phyloP scores from a whole-genome alignment of 1,284 basidiomycete genomes.

The Cutaneotrichosporon curvatum region DNA sequence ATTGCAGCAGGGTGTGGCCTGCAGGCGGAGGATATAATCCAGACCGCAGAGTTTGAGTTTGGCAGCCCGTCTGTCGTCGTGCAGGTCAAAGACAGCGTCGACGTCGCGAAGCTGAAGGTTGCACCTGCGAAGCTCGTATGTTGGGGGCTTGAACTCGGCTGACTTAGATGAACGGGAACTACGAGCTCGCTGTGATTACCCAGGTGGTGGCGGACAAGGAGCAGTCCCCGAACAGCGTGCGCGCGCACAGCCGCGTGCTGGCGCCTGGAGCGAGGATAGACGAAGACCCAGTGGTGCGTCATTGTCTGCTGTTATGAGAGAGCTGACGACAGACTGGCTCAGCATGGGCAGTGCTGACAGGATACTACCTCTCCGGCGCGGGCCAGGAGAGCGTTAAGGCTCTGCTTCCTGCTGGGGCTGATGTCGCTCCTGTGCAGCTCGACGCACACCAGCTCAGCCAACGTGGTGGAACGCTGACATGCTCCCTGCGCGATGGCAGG shows the following conservation, averaged over 20 bases:
- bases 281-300: constrained; percentile 31
- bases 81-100: constrained; percentile 9
- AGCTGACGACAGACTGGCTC: constrained; percentile 26
- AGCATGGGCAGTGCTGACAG: constrained; percentile 28
- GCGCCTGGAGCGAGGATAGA: constrained; percentile 27
- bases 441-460: constrained; percentile 10
- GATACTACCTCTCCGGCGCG: constrained; percentile 24
- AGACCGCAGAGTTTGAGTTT: constrained; percentile 14
- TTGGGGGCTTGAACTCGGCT: no score
- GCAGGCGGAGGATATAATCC: constrained; percentile 4
- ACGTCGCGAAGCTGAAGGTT: constrained; percentile 18
- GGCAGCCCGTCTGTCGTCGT: constrained; percentile 3
- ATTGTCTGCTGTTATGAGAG: background rate
- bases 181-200: constrained; percentile 17
- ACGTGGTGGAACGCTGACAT: constrained; percentile 11
- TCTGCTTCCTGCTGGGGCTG: background rate
- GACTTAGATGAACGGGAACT: constrained; percentile 2
- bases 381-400: background rate
- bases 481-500: constrained; percentile 1
- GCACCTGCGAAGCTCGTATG: constrained; percentile 6
- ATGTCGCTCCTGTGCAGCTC: background rate
- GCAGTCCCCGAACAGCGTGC: background rate
- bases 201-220: constrained; percentile 18
- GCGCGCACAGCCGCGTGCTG: constrained; percentile 24
- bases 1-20: background rate